Evolutionary conservation across 768 basidiomycete genomes (phyloP).

Genomic region (Pholiota microspora): DNA sequence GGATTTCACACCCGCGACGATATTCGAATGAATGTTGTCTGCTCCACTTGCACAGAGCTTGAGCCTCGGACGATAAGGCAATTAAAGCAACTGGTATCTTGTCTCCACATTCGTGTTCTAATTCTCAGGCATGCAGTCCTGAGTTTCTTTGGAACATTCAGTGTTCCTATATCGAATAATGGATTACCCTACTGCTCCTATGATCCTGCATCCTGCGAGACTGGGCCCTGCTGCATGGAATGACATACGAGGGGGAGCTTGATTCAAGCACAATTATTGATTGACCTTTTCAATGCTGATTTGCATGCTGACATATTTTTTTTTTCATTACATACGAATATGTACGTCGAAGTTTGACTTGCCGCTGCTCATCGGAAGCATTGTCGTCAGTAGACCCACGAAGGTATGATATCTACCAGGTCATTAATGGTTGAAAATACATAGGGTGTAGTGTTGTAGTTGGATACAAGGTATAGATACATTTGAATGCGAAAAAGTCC

Average conservation of each 20-base stretch:
- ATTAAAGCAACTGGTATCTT: too few relatives aligned
- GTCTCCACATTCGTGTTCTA: too few relatives aligned
- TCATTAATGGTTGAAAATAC: neutral
- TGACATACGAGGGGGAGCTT: neutral
- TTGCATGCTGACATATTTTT: neutral
- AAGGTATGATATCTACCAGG: neutral
- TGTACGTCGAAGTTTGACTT: neutral
- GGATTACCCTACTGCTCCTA: neutral
- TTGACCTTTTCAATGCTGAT: neutral
- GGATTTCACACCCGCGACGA: neutral
- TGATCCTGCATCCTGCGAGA: neutral
- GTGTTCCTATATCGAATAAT: too few relatives aligned
- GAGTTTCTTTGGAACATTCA: too few relatives aligned
- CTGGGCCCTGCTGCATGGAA: neutral
- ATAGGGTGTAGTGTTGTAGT: constrained; percentile 29
- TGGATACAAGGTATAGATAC: constrained; percentile 37
- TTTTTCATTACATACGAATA: neutral
- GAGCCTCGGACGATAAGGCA: too few relatives aligned
- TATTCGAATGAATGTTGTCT: too few relatives aligned
- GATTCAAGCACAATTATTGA: too few relatives aligned
- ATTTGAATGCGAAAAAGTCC: constrained; percentile 18
- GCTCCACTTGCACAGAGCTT: neutral
- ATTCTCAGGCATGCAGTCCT: too few relatives aligned
- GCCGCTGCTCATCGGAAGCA: too few relatives aligned
- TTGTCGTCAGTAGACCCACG: neutral